phyloP scores from a whole-genome alignment of 129 eudicot genomes.

The Kitagawia praeruptora region DNA sequence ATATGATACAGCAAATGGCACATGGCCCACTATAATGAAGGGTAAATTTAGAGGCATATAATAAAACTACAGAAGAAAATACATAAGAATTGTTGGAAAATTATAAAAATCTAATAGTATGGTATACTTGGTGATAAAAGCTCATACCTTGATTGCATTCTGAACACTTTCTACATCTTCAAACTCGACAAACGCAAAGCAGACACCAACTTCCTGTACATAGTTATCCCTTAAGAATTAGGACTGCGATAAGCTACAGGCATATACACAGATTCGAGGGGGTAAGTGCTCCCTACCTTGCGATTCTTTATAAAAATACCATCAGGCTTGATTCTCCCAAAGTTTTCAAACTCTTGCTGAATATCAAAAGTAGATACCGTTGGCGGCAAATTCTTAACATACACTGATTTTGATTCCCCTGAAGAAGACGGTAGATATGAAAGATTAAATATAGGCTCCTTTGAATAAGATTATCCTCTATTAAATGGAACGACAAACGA shows the following conservation, averaged over 20 bases:
- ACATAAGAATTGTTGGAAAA: background rate
- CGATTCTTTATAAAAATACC: conserved; percentile 72
- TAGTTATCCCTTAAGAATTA: conserved; percentile 5
- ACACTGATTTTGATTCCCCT: conserved; percentile 76
- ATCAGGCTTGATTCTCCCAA: conserved; percentile 67
- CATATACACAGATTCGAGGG: background rate
- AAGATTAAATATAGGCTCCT: background rate
- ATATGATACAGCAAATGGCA: background rate
- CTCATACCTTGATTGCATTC: conserved; percentile 66
- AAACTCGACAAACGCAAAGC: conserved; percentile 94
- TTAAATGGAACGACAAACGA: background rate
- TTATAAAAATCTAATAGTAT: background rate
- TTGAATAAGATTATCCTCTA: background rate
- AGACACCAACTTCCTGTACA: conserved; percentile 74
- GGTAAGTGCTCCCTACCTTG: conserved; percentile 32
- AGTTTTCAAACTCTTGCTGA: conserved; percentile 59
- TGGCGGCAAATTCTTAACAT: conserved; percentile 80
- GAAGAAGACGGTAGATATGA: background rate
- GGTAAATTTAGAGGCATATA: background rate
- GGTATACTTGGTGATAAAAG: background rate
- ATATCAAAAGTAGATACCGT: conserved; percentile 50
- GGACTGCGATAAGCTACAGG: background rate
- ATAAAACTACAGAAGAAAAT: background rate
- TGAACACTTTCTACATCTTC: conserved; percentile 73
- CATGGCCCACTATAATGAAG: background rate